phyloP scores from a whole-genome alignment of 345 rosid genomes.

The Dimocarpus longan region DNA sequence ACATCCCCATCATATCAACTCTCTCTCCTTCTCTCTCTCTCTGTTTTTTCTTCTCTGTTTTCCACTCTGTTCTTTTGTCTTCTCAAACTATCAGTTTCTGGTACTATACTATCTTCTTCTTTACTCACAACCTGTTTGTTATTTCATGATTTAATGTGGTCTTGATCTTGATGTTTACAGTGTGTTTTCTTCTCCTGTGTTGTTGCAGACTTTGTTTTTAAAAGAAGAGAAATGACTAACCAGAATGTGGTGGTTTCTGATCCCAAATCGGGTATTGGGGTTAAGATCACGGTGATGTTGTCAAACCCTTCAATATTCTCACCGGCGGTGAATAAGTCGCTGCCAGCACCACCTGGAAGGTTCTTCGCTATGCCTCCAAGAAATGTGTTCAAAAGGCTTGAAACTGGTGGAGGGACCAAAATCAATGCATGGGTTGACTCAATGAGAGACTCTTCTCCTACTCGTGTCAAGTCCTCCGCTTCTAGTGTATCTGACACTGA shows the following conservation, averaged over 20 bases:
- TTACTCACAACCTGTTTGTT: background rate
- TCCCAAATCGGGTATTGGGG: slow-evolving; percentile 39
- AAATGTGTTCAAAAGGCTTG: slow-evolving; percentile 49
- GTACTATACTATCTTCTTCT: background rate
- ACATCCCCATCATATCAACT: background rate
- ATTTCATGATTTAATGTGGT: background rate
- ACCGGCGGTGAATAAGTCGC: slow-evolving; percentile 33
- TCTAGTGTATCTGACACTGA: slow-evolving; percentile 39
- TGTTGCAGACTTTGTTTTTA: background rate
- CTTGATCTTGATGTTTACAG: background rate
- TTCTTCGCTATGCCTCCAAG: slow-evolving; percentile 41
- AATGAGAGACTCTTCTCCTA: slow-evolving; percentile 90
- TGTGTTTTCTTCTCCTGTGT: background rate
- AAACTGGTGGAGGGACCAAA: slow-evolving; percentile 43
- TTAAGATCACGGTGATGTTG: slow-evolving; percentile 43
- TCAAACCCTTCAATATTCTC: slow-evolving; percentile 47
- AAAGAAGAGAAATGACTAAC: slow-evolving; percentile 53
- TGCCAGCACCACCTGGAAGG: slow-evolving; percentile 29
- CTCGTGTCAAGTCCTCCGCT: slow-evolving; percentile 55
- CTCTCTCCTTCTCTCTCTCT: slow-evolving; percentile 23
- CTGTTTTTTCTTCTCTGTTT: slow-evolving; percentile 34
- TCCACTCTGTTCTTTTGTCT: slow-evolving; percentile 6
- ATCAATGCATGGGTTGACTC: slow-evolving; percentile 70
- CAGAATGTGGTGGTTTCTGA: slow-evolving; percentile 69
- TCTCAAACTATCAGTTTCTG: slow-evolving; percentile 8